Evolutionary conservation across 306 rosid genomes (phyloP), one percentile per base, ranked within the genome.

Genomic region (Inga laurina): DNA sequence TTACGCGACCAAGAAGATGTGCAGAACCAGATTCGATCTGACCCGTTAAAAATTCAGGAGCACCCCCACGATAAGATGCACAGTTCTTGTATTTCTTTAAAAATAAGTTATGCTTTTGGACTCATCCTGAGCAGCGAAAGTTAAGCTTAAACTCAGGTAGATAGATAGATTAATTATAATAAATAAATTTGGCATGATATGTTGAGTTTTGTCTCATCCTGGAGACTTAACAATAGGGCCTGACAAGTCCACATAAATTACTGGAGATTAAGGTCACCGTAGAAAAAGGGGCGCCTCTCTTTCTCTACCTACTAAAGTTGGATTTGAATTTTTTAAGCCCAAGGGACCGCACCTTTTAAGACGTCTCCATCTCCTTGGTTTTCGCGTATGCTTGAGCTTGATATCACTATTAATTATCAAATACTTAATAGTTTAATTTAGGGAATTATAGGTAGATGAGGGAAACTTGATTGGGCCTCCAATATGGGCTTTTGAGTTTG

Each of bases 21-120:
- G 48, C n/a, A 56, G 81, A 74, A 79, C 56, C 67, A 10, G 68
- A 84, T 84, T 79, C 87, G 72, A 41, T 54, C 24, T 79, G 30
- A 59, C 5, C 34, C 66, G 15, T 8, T 22, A 59, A 59, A 59
- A 59, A 10, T 3, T 3, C 32, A 59, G 32, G 66, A 3, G 32
- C 15, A 22, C 5, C 14, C 66, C 32, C 66, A 2, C 64, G 9
- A 57, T 21, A 57, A 57, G 30, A 56, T 56, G n/a, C 19, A 51
- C 21, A 18, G 59, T 52, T 0, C 54, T 4, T 49, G 16, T 49
- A 49, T 49, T 39, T 37, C 30, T 39, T 39, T 6, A 6, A 39
- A 39, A 0, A 39, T 39, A 6, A 39, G 43, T 39, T 6, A 39
- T 39, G 43, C 43, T 39, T 39, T 39, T 39, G 30, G 30, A 61